A percentile compares a stretch with the other conserved stretches of the same genome.
Evolutionary conservation across 176 grass and related monocot species (phyloP).

Genomic region (Eragrostis nindensis): DNA sequence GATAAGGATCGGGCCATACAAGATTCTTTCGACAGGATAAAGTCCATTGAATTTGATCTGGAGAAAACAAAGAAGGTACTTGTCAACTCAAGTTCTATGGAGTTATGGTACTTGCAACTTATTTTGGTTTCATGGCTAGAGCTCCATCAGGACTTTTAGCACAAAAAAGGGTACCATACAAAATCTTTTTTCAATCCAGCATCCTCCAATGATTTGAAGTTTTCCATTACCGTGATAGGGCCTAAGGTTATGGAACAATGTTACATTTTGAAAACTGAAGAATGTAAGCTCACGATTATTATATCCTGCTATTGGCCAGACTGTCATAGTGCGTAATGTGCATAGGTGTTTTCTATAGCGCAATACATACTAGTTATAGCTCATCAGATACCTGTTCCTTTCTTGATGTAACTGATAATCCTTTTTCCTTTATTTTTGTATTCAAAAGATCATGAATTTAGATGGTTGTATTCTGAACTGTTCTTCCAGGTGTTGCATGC

Average conservation of each 20-base stretch:
- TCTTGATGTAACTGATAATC: constrained; percentile 10
- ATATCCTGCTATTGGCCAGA: constrained; percentile 18
- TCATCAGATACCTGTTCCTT: constrained; percentile 8
- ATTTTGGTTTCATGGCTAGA: constrained; percentile 11
- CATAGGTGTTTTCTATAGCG: constrained; percentile 10
- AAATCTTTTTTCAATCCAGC: too few species aligned
- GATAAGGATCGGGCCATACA: constrained; percentile 79
- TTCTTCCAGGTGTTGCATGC: constrained; percentile 81
- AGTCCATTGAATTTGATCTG: constrained; percentile 89
- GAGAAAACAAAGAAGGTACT: constrained; percentile 95
- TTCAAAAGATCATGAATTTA: constrained; percentile 20
- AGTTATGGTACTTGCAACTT: constrained; percentile 28
- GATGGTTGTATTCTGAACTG: background rate
- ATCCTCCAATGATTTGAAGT: background rate
- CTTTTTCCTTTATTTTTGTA: background rate
- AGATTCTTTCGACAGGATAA: constrained; percentile 97
- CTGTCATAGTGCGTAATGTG: background rate
- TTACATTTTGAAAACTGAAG: background rate
- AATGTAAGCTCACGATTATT: background rate
- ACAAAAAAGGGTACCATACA: too few species aligned
- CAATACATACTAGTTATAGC: constrained; percentile 20
- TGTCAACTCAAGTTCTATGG: constrained; percentile 21
- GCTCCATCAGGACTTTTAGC: background rate
- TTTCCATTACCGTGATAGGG: background rate
- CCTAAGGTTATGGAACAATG: background rate